Evolutionary conservation across 345 rosid species (phyloP).

Genomic region (Laguncularia racemosa): DNA sequence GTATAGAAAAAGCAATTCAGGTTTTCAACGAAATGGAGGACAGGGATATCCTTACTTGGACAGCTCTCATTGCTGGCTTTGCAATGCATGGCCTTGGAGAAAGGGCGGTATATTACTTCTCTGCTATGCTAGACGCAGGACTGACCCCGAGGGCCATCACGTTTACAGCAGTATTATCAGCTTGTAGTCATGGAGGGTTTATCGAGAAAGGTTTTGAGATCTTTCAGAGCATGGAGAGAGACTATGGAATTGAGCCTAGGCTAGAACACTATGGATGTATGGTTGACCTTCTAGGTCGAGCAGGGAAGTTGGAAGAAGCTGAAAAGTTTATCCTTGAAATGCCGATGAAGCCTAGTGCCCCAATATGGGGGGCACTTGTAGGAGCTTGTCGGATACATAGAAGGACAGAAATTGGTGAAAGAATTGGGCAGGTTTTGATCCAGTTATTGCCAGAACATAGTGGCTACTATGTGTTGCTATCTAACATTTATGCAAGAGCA

Average conservation of each 20-base stretch:
- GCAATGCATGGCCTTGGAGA: slow-evolving; percentile 60
- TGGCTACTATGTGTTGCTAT: slow-evolving; percentile 67
- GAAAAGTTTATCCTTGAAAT: slow-evolving; percentile 52
- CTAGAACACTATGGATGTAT: slow-evolving; percentile 78
- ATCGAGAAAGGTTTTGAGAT: slow-evolving; percentile 48
- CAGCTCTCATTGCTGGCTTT: slow-evolving; percentile 55
- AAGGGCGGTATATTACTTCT: slow-evolving; percentile 39
- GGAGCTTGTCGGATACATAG: slow-evolving; percentile 73
- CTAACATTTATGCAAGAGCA: slow-evolving; percentile 59
- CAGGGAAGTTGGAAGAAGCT: slow-evolving; percentile 60
- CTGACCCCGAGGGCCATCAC: slow-evolving; percentile 52
- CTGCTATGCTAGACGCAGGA: slow-evolving; percentile 37
- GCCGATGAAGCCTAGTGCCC: slow-evolving; percentile 64
- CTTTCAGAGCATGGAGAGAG: slow-evolving; percentile 49
- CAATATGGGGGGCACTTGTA: slow-evolving; percentile 66
- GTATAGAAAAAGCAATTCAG: slow-evolving; percentile 38
- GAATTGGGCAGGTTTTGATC: slow-evolving; percentile 48
- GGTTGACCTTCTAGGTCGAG: slow-evolving; percentile 71
- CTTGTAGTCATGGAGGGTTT: slow-evolving; percentile 73
- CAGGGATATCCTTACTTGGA: slow-evolving; percentile 60
- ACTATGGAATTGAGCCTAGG: slow-evolving; percentile 41
- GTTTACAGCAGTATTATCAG: slow-evolving; percentile 54
- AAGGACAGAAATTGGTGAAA: slow-evolving; percentile 51
- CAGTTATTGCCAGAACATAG: slow-evolving; percentile 56
- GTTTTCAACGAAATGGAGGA: slow-evolving; percentile 42